Evolutionary conservation across 164 flowering plant genomes (phyloP).

Genomic region (Chimonanthus salicifolius): DNA sequence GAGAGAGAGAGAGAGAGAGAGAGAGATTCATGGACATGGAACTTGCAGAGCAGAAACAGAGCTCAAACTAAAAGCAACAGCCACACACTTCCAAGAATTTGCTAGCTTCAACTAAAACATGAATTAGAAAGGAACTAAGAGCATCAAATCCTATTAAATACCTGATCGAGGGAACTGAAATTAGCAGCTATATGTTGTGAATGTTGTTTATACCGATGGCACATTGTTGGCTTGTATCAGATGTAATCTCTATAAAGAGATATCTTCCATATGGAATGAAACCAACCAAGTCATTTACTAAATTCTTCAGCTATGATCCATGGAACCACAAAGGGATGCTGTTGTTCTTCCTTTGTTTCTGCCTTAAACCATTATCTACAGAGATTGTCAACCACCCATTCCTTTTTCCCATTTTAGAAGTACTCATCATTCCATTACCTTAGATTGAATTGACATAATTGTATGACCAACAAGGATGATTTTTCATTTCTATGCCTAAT

Average conservation of each 20-base stretch:
- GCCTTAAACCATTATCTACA: background rate
- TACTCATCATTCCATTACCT: no score
- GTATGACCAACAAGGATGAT: no score
- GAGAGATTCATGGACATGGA: background rate
- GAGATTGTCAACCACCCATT: background rate
- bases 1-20: background rate
- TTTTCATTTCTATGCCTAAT: no score
- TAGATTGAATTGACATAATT: no score
- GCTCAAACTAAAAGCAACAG: background rate
- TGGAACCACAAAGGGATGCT: background rate
- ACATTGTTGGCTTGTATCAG: no score
- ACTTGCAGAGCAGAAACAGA: background rate
- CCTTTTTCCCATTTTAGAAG: no score
- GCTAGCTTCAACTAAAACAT: background rate
- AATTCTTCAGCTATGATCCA: background rate
- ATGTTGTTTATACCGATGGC: background rate
- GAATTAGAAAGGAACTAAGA: no score
- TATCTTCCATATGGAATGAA: no score
- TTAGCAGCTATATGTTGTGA: conserved; percentile 4
- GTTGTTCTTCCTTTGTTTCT: background rate
- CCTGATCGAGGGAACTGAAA: conserved; percentile 14
- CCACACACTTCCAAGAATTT: background rate
- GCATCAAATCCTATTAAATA: background rate
- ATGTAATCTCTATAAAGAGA: no score
- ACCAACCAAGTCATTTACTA: no score